These are phyloP conservation scores for Pestalotiopsis sp. DNA, from an alignment of 2,329 filamentous ascomycete species.

Conservation along the genomic window DNA sequence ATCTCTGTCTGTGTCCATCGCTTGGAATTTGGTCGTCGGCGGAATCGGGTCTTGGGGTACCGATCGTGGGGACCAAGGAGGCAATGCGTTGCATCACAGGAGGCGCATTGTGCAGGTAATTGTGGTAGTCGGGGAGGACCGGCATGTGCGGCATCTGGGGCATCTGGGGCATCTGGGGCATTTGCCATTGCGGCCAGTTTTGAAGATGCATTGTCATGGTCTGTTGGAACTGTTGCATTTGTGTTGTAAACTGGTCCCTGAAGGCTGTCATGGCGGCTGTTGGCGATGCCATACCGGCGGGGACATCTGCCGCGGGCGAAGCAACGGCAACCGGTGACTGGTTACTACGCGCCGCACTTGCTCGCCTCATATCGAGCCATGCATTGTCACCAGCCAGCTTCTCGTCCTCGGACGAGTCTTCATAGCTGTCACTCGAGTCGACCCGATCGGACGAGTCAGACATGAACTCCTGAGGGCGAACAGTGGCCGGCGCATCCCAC, in stretches of 20 bases:
- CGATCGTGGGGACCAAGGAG: conserved; percentile 69
- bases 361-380: conserved; percentile 38
- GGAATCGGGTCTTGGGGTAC: conserved; percentile 49
- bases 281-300: conserved; percentile 50
- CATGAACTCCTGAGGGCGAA: conserved; percentile 36
- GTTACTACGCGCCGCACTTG: conserved; percentile 21
- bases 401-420: conserved; percentile 34
- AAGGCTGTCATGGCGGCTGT: conserved; percentile 67
- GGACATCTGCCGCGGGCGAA: conserved; percentile 28
- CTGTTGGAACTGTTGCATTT: conserved; percentile 77
- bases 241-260: conserved; percentile 71
- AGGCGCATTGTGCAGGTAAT: conserved; percentile 51
- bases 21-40: conserved; percentile 40
- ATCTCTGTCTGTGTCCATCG: conserved; percentile 61
- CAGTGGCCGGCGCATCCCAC: conserved; percentile 56
- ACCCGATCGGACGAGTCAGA: conserved; percentile 42
- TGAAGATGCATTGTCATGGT: conserved; percentile 66
- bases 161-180: conserved; percentile 55
- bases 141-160: conserved; percentile 58
- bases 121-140: conserved; percentile 70
- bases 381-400: conserved; percentile 39
- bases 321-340: conserved; percentile 22
- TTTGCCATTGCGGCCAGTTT: conserved; percentile 60
- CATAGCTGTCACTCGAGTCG: conserved; percentile 35
- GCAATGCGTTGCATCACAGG: conserved; percentile 72